Base-by-base conservation (phyloP, 1,139 yeast species). In the Candida sojae region DNA sequence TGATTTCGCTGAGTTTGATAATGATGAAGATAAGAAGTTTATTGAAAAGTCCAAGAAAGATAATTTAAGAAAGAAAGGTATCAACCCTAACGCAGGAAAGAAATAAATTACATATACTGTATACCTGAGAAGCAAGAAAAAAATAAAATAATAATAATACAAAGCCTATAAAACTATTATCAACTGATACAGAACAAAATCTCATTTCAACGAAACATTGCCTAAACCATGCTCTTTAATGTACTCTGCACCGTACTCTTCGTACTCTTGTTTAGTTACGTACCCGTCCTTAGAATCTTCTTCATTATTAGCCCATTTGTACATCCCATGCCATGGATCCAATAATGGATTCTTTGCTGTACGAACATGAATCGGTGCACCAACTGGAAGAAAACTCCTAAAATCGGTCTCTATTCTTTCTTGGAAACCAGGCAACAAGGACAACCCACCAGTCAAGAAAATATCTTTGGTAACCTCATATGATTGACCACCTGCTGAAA, bases 251-350 rank as follows among this genome's bases (percentile, higher is more conserved):
- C 99, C 99, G 74, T 80, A 82, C 62, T 95, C 99, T 40, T 86
- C 86, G 62, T 90, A 95, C 55, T 92, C 96, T 44, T 76, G 70
- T 56, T 77, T 79, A 0, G 92, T 79, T 17, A 93, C 75, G 52
- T 79, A 82, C 33, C 83, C 71, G 1, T 68, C 58, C 40, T 73
- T 62, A 37, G 81, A 76, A 41, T 48, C 53, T 23, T 79, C 83
- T 25, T 80, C 83, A 29, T 77, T 69, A 3, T 63, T 60, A 2
- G 95, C 75, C 88, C 96, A 88, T 57, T 80, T 79, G 23, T 89
- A 84, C 96, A 95, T 92, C 23, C 99, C 99, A 56, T 77, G 83
- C 99, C 99, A 95, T 1, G 97, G 83, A 66, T 93, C 99, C 39
- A 79, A 62, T 2, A 81, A 58, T 2, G 96, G 91, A 60, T 89